Percentiles rank a stretch among this genome's conserved stretches.
Conservation (phyloP, 371 early-diverging fungal species). For the Massospora cicadina region DNA sequence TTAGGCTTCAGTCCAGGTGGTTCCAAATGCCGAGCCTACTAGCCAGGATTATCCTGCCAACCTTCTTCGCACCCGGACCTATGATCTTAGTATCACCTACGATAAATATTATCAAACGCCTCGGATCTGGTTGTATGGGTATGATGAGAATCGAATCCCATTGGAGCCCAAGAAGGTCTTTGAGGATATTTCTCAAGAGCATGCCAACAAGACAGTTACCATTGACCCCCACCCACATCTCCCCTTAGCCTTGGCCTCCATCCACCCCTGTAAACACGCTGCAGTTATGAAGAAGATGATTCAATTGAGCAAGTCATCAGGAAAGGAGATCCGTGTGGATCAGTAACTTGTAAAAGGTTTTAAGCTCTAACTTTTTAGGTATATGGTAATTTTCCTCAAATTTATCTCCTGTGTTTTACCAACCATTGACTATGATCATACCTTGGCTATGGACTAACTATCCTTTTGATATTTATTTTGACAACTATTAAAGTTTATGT, state of each 20-base stretch:
- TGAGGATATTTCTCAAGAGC: constrained; percentile 92
- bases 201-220: constrained; percentile 95
- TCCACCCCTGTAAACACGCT: constrained; percentile 97
- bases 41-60: constrained; percentile 20
- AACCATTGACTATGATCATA: constrained; percentile 95
- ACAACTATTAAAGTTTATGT: too few species aligned
- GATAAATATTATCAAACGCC: constrained; percentile 98
- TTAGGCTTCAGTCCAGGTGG: background rate
- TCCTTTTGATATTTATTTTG: too few species aligned
- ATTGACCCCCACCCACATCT: constrained; percentile 90
- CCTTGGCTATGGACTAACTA: constrained; percentile 31
- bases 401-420: constrained; percentile 93
- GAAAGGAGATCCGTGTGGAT: constrained; percentile 67
- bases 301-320: constrained; percentile 46
- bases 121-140: constrained; percentile 90
- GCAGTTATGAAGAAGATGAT: constrained; percentile 91
- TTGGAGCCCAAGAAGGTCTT: constrained; percentile 73
- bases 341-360: constrained; percentile 63
- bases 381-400: constrained; percentile 83
- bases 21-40: constrained; percentile 18
- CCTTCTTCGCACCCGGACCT: constrained; percentile 83
- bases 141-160: constrained; percentile 78
- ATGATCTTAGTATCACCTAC: constrained; percentile 93
- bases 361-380: constrained; percentile 19
- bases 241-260: constrained; percentile 62